Evolutionary conservation across 306 rosid species (phyloP).

Genomic region (Medicago lupulina): DNA sequence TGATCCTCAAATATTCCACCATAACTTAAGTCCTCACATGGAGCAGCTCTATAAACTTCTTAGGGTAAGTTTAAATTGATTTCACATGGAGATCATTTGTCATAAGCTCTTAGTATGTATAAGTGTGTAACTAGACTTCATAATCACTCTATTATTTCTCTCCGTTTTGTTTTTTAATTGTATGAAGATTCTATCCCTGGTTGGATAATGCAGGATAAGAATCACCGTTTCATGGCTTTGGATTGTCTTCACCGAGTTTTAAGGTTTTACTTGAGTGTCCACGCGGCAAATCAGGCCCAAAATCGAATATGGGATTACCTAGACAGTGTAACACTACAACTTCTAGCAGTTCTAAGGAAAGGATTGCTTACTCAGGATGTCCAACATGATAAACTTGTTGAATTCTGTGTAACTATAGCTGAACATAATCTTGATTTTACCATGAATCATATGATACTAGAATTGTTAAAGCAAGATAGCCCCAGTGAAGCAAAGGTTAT

Average conservation of each 20-base stretch:
- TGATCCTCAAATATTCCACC: constrained; percentile 86
- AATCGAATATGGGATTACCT: constrained; percentile 95
- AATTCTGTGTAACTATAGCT: constrained; percentile 96
- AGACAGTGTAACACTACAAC: constrained; percentile 96
- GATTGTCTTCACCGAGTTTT: constrained; percentile 98
- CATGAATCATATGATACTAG: constrained; percentile 97
- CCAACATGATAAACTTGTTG: constrained; percentile 99
- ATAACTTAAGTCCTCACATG: constrained; percentile 90
- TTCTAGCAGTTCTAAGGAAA: constrained; percentile 81
- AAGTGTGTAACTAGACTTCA: constrained; percentile 17
- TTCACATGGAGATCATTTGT: constrained; percentile 7
- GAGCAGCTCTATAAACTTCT: constrained; percentile 98
- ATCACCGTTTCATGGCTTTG: constrained; percentile 97
- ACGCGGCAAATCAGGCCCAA: constrained; percentile 82
- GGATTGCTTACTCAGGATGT: constrained; percentile 98
- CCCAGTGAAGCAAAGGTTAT: constrained; percentile 98
- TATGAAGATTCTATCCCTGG: constrained; percentile 47
- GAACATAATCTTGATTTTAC: constrained; percentile 99
- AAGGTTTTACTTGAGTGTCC: constrained; percentile 94
- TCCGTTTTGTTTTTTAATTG: constrained; percentile 39
- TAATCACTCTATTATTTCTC: constrained; percentile 40
- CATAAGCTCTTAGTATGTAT: constrained; percentile 16
- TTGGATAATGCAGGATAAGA: constrained; percentile 87
- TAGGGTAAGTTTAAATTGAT: constrained; percentile 64
- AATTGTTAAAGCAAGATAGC: constrained; percentile 93